Evolutionary conservation across 208 protist genomes (phyloP).

Genomic region (Willaertia magna): DNA sequence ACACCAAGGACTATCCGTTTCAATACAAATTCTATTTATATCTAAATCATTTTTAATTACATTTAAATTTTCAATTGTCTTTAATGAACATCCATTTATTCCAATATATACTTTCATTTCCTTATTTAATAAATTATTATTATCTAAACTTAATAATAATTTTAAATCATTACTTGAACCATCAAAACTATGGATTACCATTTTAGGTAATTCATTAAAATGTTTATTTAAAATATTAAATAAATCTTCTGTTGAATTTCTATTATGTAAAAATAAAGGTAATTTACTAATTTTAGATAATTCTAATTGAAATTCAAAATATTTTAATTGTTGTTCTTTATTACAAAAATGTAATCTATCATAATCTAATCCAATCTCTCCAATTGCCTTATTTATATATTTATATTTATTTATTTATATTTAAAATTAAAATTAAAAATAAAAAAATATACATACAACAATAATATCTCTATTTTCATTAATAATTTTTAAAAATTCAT

Average conservation of each 20-base stretch:
- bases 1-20: conserved; percentile 86
- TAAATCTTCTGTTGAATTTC: conserved; percentile 71
- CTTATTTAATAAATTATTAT: no score
- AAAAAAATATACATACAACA: not conserved
- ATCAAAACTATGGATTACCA: conserved; percentile 86
- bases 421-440: not conserved
- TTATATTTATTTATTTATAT: no score
- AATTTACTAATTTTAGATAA: conserved; percentile 55
- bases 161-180: conserved; percentile 58
- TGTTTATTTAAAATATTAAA: conserved; percentile 40
- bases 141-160: conserved; percentile 47
- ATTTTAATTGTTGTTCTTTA: conserved; percentile 62
- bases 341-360: conserved; percentile 75
- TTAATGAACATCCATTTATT: conserved; percentile 80
- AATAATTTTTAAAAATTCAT: conserved; percentile 10
- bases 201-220: conserved; percentile 36
- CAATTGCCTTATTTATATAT: no score
- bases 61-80: conserved; percentile 66
- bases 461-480: conserved; percentile 17
- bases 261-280: conserved; percentile 80
- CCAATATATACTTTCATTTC: conserved; percentile 65
- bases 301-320: conserved; percentile 59
- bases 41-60: conserved; percentile 62
- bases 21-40: conserved; percentile 67
- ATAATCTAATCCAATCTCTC: conserved; percentile 77